A percentile compares a stretch with the other conserved stretches of the same genome.
These are phyloP conservation scores for Boechera divaricarpa DNA, from an alignment of 345 rosid species.

Conservation along the genomic window DNA sequence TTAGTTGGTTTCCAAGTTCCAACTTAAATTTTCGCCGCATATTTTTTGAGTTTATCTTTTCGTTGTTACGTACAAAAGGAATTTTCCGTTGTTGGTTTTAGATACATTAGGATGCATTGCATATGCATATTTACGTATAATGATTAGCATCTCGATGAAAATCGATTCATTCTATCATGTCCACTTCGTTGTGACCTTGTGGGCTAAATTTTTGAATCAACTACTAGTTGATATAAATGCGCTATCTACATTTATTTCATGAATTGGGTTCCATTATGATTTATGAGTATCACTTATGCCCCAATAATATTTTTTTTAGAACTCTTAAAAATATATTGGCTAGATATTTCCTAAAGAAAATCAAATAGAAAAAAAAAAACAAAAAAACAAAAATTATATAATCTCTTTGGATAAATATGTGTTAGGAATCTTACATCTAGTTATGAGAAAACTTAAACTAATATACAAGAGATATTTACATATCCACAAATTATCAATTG, in stretches of 20 bases:
- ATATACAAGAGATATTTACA: not conserved
- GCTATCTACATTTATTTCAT: not conserved
- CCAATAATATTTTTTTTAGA: not conserved
- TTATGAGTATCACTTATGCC: not conserved
- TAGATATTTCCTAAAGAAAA: not conserved
- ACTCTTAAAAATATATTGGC: not conserved
- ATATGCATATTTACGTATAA: slow-evolving; percentile 2
- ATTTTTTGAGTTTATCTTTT: slow-evolving; percentile 19
- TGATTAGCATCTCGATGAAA: slow-evolving; percentile 20
- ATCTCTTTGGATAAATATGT: not conserved
- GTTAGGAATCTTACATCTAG: not conserved
- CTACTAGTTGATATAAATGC: not conserved
- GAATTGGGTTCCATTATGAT: not conserved
- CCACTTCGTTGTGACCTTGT: slow-evolving; percentile 1
- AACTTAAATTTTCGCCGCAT: not conserved
- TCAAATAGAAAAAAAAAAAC: not conserved
- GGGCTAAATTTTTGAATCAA: not conserved
- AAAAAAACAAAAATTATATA: not conserved
- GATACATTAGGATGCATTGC: not conserved
- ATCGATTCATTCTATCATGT: not conserved
- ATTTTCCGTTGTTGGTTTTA: slow-evolving; percentile 15
- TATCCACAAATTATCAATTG: not conserved
- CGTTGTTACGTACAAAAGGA: slow-evolving; percentile 10
- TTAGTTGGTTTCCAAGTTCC: not conserved
- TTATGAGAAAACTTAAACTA: not conserved